Base-by-base conservation (phyloP, 2,329 filamentous ascomycete genomes). In the Fusarium clavum region DNA sequence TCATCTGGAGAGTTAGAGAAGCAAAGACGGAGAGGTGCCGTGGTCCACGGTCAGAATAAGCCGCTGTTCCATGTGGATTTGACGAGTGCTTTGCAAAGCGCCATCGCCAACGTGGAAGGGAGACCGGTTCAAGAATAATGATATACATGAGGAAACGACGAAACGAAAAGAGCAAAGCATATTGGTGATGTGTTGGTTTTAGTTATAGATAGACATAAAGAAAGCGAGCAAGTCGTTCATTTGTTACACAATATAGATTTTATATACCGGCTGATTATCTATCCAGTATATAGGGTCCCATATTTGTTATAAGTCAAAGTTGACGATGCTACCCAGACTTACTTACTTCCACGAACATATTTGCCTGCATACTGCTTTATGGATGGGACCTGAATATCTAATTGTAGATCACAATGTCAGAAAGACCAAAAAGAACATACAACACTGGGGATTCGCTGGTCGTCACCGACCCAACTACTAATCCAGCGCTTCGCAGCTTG, bases 51-150 rank as follows among this genome's bases (percentile, higher is more conserved):
- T n/a, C 83, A 97, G 68, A 96, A 97, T 79, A 84, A 93, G 73
- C 95, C 96, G 7, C 87, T 98, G 72, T 98, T 99, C 87, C 96
- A 99, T 78, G 88, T 97, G 56, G 96, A 98, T 79, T 82, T 98
- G 54, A 96, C 93, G 6, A 94, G 91, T 75, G 96, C 96, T 9
- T 81, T 98, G 73, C 93, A 98, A 80, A 94, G 91, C 73, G 95
- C 94, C 5, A 88, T 98, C 74, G 89, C 91, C 30, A 97, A 97
- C 72, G 87, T 93, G 1, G 88, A 93, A 79, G 85, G 84, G 1
- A 81, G 85, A 55, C 76, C 80, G 10, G 83, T 49, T 74, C 71
- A 25, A 69, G 67, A 47, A 62, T 55, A 14, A 27, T 27, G 48
- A 40, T 27, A 27, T n/a, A 27, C 12, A 52, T 27, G 32, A 52